Evolutionary conservation across 257 asterid genomes (phyloP), one percentile per base, ranked within the genome.

Genomic region (Cinchona pubescens): DNA sequence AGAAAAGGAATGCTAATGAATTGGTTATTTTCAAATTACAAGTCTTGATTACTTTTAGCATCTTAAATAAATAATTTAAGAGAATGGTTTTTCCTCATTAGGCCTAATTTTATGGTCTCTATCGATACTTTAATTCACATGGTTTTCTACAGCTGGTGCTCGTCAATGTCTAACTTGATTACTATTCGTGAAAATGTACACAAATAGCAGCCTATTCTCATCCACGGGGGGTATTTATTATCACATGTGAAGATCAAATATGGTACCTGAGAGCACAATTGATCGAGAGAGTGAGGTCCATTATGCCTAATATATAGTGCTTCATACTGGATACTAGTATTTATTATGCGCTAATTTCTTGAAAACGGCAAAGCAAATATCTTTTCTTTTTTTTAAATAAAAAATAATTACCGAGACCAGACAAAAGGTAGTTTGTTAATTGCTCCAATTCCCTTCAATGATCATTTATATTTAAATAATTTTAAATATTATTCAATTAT

Each of bases 71-170:
- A 51, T 53, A 29, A 71, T 45, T 4, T 6, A 61, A 16, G 19
- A 30, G 23, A 69, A 32, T 13, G 46, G 32, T 69, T 48, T 69
- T 53, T 68, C 27, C 19, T 7, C 37, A 0, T 34, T 37, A 32
- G 48, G 46, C n/a, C 65, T n/a, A n/a, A n/a, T n/a, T 34, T 63
- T 19, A 35, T 18, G 71, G 48, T 55, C 21, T 67, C 13, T 27
- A 42, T 19, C 13, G 42, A 37, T n/a, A 56, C 21, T 35, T 43
- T 56, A n/a, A n/a, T n/a, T n/a, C 69, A 21, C 62, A 42, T 76
- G 69, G 61, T 56, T 32, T 56, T 67, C 35, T 71, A 66, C 60
- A 27, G 16, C 73, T 29, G 43, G 66, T 43, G 38, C 37, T 15
- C 18, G 64, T 67, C 61, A 18, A 68, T 46, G 15, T 48, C 10